These are phyloP conservation scores for Polytolypa hystricis DNA, from an alignment of 2,329 filamentous ascomycete genomes.

Conservation along the genomic window DNA sequence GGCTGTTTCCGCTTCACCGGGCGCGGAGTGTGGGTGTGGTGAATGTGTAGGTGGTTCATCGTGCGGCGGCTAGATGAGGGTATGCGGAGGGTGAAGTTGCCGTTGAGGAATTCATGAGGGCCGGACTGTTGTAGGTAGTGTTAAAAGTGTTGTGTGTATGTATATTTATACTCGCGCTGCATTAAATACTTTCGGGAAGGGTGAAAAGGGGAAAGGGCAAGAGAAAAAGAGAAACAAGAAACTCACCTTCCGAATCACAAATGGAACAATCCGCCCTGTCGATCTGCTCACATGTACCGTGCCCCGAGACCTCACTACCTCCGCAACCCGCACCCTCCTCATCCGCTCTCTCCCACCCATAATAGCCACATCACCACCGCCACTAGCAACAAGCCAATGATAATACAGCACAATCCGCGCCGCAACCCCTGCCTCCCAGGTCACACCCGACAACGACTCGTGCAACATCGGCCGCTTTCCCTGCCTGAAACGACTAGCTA, in stretches of 20 bases:
- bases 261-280: conserved; percentile 26
- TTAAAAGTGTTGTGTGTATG: neutral
- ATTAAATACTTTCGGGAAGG: neutral
- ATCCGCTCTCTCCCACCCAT: conserved; percentile 28
- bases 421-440: conserved; percentile 71
- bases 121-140: neutral
- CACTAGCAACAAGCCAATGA: conserved; percentile 49
- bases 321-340: conserved; percentile 47
- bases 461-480: conserved; percentile 54
- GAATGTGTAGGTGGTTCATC: conserved; percentile 8
- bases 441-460: conserved; percentile 60
- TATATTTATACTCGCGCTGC: neutral
- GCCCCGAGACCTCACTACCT: conserved; percentile 55
- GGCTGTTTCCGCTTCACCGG: conserved; percentile 34
- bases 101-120: conserved; percentile 1
- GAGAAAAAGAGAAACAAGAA: neutral
- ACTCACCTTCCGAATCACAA: conserved; percentile 29
- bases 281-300: conserved; percentile 24
- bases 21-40: conserved; percentile 10
- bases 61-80: conserved; percentile 4
- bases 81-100: neutral
- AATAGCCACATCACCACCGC: conserved; percentile 21
- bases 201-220: neutral
- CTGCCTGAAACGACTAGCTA: conserved; percentile 68
- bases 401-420: conserved; percentile 67